Evolutionary conservation across 2,329 filamentous ascomycete species (phyloP), one percentile per base, ranked within the genome.

Genomic region (Alternaria sp.): DNA sequence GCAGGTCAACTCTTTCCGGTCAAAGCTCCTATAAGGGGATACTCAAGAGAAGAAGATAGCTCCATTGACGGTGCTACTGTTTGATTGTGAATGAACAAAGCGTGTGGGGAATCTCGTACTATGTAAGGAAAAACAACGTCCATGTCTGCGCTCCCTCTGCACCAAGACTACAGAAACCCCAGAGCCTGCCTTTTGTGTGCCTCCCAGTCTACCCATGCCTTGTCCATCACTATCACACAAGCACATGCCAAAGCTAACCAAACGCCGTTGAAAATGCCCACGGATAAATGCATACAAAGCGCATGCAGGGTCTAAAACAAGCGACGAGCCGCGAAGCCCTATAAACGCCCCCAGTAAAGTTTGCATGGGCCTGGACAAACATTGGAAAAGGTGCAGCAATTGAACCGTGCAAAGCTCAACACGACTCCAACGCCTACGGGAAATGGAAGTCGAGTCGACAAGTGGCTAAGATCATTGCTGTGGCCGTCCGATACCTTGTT

Each of bases 401-500:
- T 54, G 28, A 45, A 29, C 36, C 42, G 50, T 54, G 55, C 55
- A 46, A 42, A 41, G 41, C n/a, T 13, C 7, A 40, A 41, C 9
- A 31, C n/a, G 10, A 40, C n/a, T 31, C 23, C 36, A 21, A 36
- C 23, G 31, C 39, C 41, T 33, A 17, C 34, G 14, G 34, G 21
- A 34, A 36, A 36, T 36, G 29, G 41, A 24, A 31, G 36, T 48
- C 28, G 11, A 36, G n/a, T 28, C 33, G 51, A 26, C 24, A 41
- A 17, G 42, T 58, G n/a, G 29, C 34, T 28, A 44, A 37, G 24
- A 52, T 56, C 40, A 60, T 53, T 66, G 62, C 44, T 40, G 45
- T 33, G 67, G 68, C 53, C 75, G 64, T 51, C 74, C 74, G 41
- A 78, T 73, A 6, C 76, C 76, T 58, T 78, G 75, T 56, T 77